Evolutionary conservation across 306 rosid species (phyloP).

Genomic region (Rosa lucieae): DNA sequence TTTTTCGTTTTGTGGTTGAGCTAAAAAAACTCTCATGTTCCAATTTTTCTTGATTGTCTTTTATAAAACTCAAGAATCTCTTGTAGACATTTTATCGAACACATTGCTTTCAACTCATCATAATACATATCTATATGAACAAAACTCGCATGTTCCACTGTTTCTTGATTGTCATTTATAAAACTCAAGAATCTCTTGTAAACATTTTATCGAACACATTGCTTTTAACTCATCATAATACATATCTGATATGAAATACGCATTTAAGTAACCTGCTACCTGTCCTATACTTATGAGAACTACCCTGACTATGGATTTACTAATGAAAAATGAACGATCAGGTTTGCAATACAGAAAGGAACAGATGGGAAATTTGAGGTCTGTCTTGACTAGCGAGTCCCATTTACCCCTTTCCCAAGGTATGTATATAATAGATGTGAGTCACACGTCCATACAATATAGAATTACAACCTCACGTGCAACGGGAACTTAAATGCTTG

Average conservation of each 20-base stretch:
- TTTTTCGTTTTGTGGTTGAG: background rate
- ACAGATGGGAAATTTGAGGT: constrained; percentile 9
- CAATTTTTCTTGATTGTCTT: background rate
- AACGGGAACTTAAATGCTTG: constrained; percentile 49
- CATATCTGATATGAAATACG: background rate
- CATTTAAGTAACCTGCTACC: too few species aligned
- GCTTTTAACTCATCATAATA: too few species aligned
- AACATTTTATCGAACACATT: too few species aligned
- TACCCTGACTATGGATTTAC: background rate
- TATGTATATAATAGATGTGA: constrained; percentile 34
- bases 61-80: background rate
- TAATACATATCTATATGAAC: too few species aligned
- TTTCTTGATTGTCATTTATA: too few species aligned
- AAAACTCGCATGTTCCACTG: too few species aligned
- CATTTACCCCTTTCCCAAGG: constrained; percentile 27
- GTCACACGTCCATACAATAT: constrained; percentile 52
- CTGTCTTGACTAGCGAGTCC: constrained; percentile 26
- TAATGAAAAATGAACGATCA: constrained; percentile 1
- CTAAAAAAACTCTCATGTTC: background rate
- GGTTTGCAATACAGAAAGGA: constrained; percentile 8
- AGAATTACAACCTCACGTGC: constrained; percentile 56
- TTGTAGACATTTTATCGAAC: background rate
- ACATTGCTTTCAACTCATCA: background rate
- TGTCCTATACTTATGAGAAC: background rate
- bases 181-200: too few species aligned